Percentiles rank a stretch among this genome's conserved stretches.
These are phyloP conservation scores for Populus deltoides DNA, from an alignment of 345 rosid species.

Conservation along the genomic window DNA sequence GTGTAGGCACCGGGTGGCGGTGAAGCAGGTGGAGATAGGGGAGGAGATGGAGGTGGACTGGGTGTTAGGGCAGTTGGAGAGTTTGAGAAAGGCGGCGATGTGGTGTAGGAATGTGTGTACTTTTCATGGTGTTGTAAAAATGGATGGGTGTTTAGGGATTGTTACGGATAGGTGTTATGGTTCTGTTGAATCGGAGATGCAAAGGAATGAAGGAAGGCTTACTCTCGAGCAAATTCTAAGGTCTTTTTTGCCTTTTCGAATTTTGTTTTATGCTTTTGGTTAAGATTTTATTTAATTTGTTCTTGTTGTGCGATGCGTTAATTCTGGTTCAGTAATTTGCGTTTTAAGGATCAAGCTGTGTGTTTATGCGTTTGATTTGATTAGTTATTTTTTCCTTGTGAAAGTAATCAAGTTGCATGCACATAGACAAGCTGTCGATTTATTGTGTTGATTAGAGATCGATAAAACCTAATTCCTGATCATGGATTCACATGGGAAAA, in stretches of 20 bases:
- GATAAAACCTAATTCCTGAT: no score
- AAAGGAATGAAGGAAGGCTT: slow-evolving; percentile 85
- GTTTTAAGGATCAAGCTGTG: no score
- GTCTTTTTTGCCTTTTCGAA: slow-evolving; percentile 27
- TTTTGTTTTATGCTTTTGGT: background rate
- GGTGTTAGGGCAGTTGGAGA: slow-evolving; percentile 75
- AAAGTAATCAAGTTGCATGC: no score
- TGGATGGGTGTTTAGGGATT: slow-evolving; percentile 54
- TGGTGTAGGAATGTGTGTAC: slow-evolving; percentile 96
- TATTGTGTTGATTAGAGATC: no score
- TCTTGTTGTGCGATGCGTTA: no score
- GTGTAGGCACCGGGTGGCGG: slow-evolving; percentile 55
- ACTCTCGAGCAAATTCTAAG: slow-evolving; percentile 95
- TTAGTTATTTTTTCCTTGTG: no score
- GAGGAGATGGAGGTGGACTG: slow-evolving; percentile 79
- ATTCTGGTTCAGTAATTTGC: no score
- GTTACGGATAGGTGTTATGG: slow-evolving; percentile 84
- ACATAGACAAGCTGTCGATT: no score
- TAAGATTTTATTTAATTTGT: background rate
- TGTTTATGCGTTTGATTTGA: no score
- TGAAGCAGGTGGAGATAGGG: slow-evolving; percentile 61
- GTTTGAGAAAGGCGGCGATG: slow-evolving; percentile 66
- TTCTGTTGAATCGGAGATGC: slow-evolving; percentile 88
- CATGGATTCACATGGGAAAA: no score
- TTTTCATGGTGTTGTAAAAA: slow-evolving; percentile 78